phyloP scores from a whole-genome alignment of 192 early-diverging fungal genomes.

The Phlyctochytrium planicorne region DNA sequence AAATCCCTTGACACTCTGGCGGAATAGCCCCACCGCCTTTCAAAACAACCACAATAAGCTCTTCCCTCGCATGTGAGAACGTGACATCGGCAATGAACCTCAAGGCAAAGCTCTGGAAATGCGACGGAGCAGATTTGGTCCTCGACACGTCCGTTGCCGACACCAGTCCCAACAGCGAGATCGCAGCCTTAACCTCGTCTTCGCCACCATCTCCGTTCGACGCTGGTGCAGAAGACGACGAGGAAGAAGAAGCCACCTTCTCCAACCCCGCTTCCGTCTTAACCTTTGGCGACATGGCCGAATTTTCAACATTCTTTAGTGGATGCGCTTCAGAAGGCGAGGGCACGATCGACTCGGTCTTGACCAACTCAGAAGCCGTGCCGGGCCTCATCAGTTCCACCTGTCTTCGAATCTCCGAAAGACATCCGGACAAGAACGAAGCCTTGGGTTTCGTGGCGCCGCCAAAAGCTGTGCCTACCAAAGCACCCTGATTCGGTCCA shows the following conservation, averaged over 20 bases:
- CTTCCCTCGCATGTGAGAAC: neutral
- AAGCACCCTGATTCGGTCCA: neutral
- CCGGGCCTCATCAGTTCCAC: neutral
- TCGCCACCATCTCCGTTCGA: neutral
- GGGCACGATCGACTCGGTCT: neutral
- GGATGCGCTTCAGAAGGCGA: neutral
- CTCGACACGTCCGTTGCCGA: constrained; percentile 14
- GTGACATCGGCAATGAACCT: constrained; percentile 1
- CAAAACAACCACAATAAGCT: constrained; percentile 13
- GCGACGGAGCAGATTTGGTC: constrained; percentile 3
- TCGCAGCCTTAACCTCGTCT: constrained; percentile 22
- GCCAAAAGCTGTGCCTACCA: neutral
- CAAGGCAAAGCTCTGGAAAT: neutral
- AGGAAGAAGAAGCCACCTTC: too few relatives aligned
- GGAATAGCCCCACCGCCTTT: constrained; percentile 5
- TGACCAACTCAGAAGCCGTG: neutral
- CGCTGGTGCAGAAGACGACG: neutral
- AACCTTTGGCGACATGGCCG: too few relatives aligned
- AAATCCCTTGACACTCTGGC: constrained; percentile 26
- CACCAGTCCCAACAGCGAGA: constrained; percentile 21
- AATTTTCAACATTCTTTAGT: too few relatives aligned
- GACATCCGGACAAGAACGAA: neutral
- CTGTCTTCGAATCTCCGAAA: constrained; percentile 4
- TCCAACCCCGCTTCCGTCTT: neutral
- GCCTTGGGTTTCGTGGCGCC: neutral